Evolutionary conservation across 2,329 filamentous ascomycete species (phyloP).

Genomic region (Arthrinium phaeospermum): DNA sequence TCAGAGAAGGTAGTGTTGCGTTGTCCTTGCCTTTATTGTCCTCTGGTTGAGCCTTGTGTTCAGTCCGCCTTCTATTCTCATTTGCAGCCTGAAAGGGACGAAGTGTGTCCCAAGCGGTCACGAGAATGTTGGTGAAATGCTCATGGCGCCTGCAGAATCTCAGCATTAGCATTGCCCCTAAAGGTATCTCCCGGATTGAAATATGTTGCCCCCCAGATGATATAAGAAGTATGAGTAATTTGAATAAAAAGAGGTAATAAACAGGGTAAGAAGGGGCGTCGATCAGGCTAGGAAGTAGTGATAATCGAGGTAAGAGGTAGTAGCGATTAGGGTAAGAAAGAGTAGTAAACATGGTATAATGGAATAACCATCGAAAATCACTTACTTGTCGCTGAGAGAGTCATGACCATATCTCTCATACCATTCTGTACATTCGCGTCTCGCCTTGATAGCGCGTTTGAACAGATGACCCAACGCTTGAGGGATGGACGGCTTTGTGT

Average conservation of each 20-base stretch:
- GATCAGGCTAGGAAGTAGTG: no score
- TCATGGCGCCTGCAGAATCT: background rate
- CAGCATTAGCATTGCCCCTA: no score
- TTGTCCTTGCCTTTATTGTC: background rate
- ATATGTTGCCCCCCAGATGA: no score
- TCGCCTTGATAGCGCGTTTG: constrained; percentile 17
- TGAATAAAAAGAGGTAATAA: no score
- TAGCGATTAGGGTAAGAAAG: no score
- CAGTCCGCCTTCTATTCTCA: background rate
- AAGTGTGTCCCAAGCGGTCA: background rate
- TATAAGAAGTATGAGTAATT: no score
- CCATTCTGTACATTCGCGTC: constrained; percentile 13
- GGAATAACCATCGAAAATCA: no score
- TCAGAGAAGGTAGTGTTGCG: background rate
- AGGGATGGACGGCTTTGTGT: constrained; percentile 25
- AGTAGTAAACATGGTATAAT: no score
- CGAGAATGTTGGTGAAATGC: background rate
- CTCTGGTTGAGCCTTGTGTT: background rate
- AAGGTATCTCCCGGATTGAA: no score
- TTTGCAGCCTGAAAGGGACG: background rate
- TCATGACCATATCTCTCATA: background rate
- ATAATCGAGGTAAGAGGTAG: no score
- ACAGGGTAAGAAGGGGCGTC: no score
- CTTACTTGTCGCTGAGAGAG: background rate
- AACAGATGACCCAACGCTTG: constrained; percentile 16